Conservation (phyloP, 768 basidiomycete genomes). For the Pulveroboletus ravenelii region DNA sequence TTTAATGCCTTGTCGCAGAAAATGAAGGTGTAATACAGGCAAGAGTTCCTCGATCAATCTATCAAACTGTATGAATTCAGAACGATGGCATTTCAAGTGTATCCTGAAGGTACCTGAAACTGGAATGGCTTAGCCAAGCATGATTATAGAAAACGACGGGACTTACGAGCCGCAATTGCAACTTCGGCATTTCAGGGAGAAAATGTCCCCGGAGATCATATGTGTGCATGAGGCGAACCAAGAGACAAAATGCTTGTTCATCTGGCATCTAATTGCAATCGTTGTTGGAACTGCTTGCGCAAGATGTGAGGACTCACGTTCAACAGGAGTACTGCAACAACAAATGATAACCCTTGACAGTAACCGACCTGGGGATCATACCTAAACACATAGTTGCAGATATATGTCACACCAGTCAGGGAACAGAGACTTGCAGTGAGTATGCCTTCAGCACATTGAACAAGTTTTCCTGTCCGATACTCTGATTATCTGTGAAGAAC, state of each 20-base stretch:
- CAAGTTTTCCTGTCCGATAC: constrained; percentile 93
- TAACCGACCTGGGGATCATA: constrained; percentile 95
- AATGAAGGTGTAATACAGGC: constrained; percentile 90
- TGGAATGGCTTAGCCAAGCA: constrained; percentile 20
- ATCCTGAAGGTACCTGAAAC: constrained; percentile 52
- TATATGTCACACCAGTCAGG: neutral
- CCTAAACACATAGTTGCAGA: constrained; percentile 34
- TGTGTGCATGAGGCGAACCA: constrained; percentile 92
- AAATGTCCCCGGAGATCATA: constrained; percentile 96
- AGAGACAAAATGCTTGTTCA: constrained; percentile 95
- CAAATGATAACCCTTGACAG: constrained; percentile 95
- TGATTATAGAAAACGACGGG: neutral
- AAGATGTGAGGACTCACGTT: constrained; percentile 55
- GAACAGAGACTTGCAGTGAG: constrained; percentile 59
- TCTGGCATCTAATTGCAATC: constrained; percentile 84
- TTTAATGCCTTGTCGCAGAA: constrained; percentile 90
- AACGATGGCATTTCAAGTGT: constrained; percentile 1
- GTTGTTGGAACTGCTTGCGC: neutral
- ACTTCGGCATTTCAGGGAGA: constrained; percentile 97
- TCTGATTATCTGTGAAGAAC: constrained; percentile 91
- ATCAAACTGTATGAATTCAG: constrained; percentile 65
- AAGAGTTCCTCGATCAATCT: constrained; percentile 88
- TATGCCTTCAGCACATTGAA: constrained; percentile 99
- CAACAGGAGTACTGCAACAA: constrained; percentile 87
- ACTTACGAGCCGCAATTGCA: constrained; percentile 84